Percentiles rank a stretch among this genome's conserved stretches.
phyloP scores from a whole-genome alignment of 2,329 filamentous ascomycete genomes.

The Aspergillus alliaceus region DNA sequence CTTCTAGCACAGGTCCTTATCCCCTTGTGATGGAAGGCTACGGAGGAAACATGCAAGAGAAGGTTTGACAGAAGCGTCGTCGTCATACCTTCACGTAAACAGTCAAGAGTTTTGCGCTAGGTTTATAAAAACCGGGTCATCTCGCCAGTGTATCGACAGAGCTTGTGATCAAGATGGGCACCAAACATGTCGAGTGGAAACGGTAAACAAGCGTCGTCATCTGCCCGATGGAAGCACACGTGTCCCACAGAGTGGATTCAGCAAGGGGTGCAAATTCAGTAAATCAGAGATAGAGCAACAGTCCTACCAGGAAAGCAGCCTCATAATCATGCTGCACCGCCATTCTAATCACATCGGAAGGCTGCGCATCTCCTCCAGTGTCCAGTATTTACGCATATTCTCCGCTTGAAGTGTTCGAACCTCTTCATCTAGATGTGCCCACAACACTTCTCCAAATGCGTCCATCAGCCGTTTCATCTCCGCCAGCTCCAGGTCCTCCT shows the following conservation, averaged over 20 bases:
- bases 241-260: background rate
- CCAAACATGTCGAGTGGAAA: background rate
- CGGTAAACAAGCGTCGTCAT: background rate
- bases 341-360: slow-evolving; percentile 61
- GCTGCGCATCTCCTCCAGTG: slow-evolving; percentile 67
- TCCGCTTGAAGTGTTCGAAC: slow-evolving; percentile 75
- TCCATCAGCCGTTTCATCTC: slow-evolving; percentile 74
- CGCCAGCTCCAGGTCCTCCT: slow-evolving; percentile 56
- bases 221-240: background rate
- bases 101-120: background rate
- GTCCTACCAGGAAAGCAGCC: too few relatives aligned
- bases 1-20: background rate
- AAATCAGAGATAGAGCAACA: too few relatives aligned
- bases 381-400: slow-evolving; percentile 87
- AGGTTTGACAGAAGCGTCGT: background rate
- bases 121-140: background rate
- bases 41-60: background rate
- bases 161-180: background rate
- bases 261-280: too few relatives aligned
- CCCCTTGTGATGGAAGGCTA: background rate
- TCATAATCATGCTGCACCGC: background rate
- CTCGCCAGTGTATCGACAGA: background rate
- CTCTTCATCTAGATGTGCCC: slow-evolving; percentile 82
- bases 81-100: background rate
- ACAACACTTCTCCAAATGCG: slow-evolving; percentile 73